Evolutionary conservation across 805 yeast genomes (phyloP).

Genomic region (Metschnikowia henanensis): DNA sequence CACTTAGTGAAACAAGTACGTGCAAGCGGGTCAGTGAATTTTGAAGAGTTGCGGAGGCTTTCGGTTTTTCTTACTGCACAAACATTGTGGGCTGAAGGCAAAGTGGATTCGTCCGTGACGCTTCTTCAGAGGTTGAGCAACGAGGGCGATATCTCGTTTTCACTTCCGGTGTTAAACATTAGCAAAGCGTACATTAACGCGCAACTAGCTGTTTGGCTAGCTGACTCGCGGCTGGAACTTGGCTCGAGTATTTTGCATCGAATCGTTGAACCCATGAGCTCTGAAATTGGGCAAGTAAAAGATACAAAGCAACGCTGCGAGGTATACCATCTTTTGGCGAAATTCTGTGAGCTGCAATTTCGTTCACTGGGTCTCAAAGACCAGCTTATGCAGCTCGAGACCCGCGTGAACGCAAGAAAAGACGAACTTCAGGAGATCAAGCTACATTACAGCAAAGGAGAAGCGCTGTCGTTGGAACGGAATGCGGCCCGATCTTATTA

Average conservation of each 20-base stretch:
- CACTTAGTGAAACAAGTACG: slow-evolving; percentile 26
- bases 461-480: slow-evolving; percentile 46
- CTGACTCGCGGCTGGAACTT: slow-evolving; percentile 68
- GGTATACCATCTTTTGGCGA: slow-evolving; percentile 61
- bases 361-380: slow-evolving; percentile 44
- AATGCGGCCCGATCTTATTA: slow-evolving; percentile 54
- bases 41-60: slow-evolving; percentile 11
- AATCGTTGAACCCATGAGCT: slow-evolving; percentile 52
- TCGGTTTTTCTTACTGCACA: slow-evolving; percentile 48
- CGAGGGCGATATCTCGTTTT: slow-evolving; percentile 15
- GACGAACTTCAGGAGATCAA: slow-evolving; percentile 52
- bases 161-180: slow-evolving; percentile 20
- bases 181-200: slow-evolving; percentile 30
- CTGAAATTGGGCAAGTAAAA: slow-evolving; percentile 13
- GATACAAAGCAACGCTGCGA: slow-evolving; percentile 34
- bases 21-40: slow-evolving; percentile 9
- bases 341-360: slow-evolving; percentile 69
- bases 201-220: slow-evolving; percentile 66
- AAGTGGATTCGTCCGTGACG: slow-evolving; percentile 54
- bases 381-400: slow-evolving; percentile 42
- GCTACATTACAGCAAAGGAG: slow-evolving; percentile 39
- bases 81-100: slow-evolving; percentile 65
- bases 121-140: slow-evolving; percentile 40
- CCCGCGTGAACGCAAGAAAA: slow-evolving; percentile 41
- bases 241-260: slow-evolving; percentile 55